phyloP scores from a whole-genome alignment of 805 yeast genomes.

The Huiozyma naganishii region DNA sequence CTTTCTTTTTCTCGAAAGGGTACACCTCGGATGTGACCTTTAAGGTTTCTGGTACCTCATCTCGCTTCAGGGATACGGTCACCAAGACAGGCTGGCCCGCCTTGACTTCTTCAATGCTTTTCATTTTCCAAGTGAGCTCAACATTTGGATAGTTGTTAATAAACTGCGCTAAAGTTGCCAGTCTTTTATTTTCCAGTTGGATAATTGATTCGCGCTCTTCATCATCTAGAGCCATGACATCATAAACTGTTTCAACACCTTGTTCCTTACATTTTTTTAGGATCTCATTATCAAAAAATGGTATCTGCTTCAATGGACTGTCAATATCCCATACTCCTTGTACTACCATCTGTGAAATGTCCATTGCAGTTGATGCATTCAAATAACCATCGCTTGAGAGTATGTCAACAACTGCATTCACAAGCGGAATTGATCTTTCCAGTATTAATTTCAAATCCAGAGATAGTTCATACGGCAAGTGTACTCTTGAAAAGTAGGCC shows the following conservation, averaged over 20 bases:
- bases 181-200: conserved; percentile 38
- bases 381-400: conserved; percentile 71
- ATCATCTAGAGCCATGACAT: conserved; percentile 67
- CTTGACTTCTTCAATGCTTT: conserved; percentile 30
- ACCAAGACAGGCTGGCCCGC: conserved; percentile 42
- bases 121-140: conserved; percentile 50
- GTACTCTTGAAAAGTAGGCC: conserved; percentile 64
- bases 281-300: conserved; percentile 42
- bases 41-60: conserved; percentile 67
- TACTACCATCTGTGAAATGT: conserved; percentile 74
- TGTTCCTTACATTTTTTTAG: conserved; percentile 43
- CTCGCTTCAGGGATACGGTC: conserved; percentile 45
- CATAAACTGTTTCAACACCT: conserved; percentile 63
- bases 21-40: conserved; percentile 47
- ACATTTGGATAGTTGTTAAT: conserved; percentile 85
- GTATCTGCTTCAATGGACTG: conserved; percentile 71
- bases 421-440: conserved; percentile 36
- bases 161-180: conserved; percentile 69
- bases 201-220: conserved; percentile 55
- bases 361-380: conserved; percentile 75
- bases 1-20: conserved; percentile 45
- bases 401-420: conserved; percentile 63
- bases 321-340: conserved; percentile 83
- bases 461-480: conserved; percentile 49
- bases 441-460: conserved; percentile 48